Evolutionary conservation across 345 rosid species (phyloP), one percentile per base, ranked within the genome.

Genomic region (Lepidium didymum): DNA sequence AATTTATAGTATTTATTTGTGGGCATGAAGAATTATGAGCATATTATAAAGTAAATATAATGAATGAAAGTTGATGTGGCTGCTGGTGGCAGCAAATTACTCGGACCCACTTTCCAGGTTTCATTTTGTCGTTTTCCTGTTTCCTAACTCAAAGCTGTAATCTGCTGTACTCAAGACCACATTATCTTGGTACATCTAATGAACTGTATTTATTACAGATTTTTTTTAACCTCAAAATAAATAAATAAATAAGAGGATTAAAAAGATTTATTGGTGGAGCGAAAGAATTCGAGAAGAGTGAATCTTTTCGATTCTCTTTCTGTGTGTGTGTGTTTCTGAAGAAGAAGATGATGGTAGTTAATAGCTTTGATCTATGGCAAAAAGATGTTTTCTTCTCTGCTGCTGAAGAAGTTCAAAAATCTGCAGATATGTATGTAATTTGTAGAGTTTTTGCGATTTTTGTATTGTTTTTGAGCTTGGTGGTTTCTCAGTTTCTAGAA

Each of bases 381-480:
- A 87, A 84, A 31, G 96, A 90, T 56, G 72, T 85, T 56, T 87
- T 90, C 78, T 90, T 87, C 75, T 78, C 91, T 36, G 93, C 96
- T 0, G 96, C 96, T 10, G 96, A 89, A 76, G 91, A 87, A 74
- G 91, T 90, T 52, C 96, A 90, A 69, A 90, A 85, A 62, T 90
- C 96, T 49, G 83, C 93, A 47, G 96, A 90, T 74, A 64, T 81
- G 93, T 90, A 83, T 38, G 92, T 27, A 9, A 27, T 25, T 40
- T 29, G 7, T 29, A 29, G 33, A 4, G 11, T 0, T 40, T 16
- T 45, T n/a, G 6, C 13, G 10, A 58, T 58, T 15, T 23, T 55
- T 49, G 54, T 8, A 11, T 2, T 46, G 12, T 16, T 16, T 16
- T 29, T 29, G 7, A 29, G 33, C 31, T 27, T 27, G 6, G 0